phyloP scores from a whole-genome alignment of 192 early-diverging fungal genomes.

The Gamsiella multidivaricata region DNA sequence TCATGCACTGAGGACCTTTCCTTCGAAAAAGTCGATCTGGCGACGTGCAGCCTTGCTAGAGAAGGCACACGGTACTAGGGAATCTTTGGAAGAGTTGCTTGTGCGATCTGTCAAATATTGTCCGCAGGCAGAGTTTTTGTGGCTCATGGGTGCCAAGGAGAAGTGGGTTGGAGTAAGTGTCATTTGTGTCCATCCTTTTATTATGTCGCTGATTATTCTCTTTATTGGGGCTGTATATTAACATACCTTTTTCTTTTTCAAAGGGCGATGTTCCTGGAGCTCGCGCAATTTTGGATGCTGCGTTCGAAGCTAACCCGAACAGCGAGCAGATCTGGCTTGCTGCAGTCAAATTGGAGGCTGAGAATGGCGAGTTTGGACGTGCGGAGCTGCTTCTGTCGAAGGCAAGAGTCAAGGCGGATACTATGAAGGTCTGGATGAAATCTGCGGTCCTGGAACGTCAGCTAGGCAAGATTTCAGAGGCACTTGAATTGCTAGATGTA shows the following conservation, averaged over 20 bases:
- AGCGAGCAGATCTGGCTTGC: conserved; percentile 96
- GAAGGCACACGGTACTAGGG: conserved; percentile 80
- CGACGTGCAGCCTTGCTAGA: conserved; percentile 87
- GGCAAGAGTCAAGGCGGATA: conserved; percentile 81
- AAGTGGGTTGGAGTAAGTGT: conserved; percentile 79
- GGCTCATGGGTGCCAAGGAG: conserved; percentile 98
- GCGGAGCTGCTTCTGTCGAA: conserved; percentile 80
- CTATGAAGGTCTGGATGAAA: conserved; percentile 96
- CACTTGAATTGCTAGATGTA: conserved; percentile 73
- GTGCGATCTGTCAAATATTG: conserved; percentile 88
- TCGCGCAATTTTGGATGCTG: conserved; percentile 83
- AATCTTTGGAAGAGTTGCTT: conserved; percentile 81
- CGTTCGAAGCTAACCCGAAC: conserved; percentile 90
- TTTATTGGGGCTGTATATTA: not conserved
- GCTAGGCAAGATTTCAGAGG: conserved; percentile 69
- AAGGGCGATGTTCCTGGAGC: conserved; percentile 84
- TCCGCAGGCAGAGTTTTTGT: conserved; percentile 92
- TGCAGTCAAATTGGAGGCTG: conserved; percentile 96
- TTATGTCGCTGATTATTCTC: not conserved
- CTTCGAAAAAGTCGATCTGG: conserved; percentile 88
- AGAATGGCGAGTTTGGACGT: conserved; percentile 79
- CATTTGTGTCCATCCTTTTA: not conserved
- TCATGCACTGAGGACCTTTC: conserved; percentile 80
- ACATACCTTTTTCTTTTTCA: not conserved
- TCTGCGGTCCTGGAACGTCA: conserved; percentile 87